These are phyloP conservation scores for Diaporthe vexans DNA, from an alignment of 2,329 filamentous ascomycete species.

Conservation along the genomic window DNA sequence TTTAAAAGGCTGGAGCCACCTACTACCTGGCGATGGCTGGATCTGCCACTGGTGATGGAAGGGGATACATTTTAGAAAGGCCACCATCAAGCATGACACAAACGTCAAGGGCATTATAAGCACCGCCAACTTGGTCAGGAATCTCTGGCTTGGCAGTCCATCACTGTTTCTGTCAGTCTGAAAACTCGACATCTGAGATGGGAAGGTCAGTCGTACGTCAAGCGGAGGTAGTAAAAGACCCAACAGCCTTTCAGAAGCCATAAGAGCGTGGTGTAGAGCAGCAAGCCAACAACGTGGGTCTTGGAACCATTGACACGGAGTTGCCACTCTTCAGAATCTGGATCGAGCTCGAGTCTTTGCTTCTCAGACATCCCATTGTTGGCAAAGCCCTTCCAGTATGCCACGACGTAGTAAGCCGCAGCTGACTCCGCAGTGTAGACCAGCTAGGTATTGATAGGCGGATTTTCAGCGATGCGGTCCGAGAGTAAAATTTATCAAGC, in stretches of 20 bases:
- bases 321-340: slow-evolving; percentile 56
- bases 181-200: fast-evolving
- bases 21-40: slow-evolving; percentile 62
- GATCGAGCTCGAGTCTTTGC: slow-evolving; percentile 57
- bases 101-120: slow-evolving; percentile 58
- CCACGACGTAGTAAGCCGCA: slow-evolving; percentile 47
- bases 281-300: slow-evolving; percentile 66
- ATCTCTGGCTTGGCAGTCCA: slow-evolving; percentile 55
- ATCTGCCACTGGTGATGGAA: slow-evolving; percentile 65
- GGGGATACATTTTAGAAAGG: slow-evolving; percentile 60
- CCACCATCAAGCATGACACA: slow-evolving; percentile 58
- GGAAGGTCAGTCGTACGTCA: slow-evolving; percentile 55
- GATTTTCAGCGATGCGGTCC: not conserved
- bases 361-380: slow-evolving; percentile 62
- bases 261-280: slow-evolving; percentile 62
- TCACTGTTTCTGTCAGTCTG: slow-evolving; percentile 47
- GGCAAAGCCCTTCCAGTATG: slow-evolving; percentile 46
- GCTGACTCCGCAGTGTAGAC: slow-evolving; percentile 46
- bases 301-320: slow-evolving; percentile 65
- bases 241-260: slow-evolving; percentile 68
- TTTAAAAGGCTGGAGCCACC: slow-evolving; percentile 43
- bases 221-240: slow-evolving; percentile 64
- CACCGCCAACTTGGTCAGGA: slow-evolving; percentile 57
- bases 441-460: slow-evolving; percentile 37
- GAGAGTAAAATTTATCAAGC: not conserved